Evolutionary conservation across 2,329 filamentous ascomycete species (phyloP), one percentile per base, ranked within the genome.

Genomic region (Ascochyta viciae-villosae): DNA sequence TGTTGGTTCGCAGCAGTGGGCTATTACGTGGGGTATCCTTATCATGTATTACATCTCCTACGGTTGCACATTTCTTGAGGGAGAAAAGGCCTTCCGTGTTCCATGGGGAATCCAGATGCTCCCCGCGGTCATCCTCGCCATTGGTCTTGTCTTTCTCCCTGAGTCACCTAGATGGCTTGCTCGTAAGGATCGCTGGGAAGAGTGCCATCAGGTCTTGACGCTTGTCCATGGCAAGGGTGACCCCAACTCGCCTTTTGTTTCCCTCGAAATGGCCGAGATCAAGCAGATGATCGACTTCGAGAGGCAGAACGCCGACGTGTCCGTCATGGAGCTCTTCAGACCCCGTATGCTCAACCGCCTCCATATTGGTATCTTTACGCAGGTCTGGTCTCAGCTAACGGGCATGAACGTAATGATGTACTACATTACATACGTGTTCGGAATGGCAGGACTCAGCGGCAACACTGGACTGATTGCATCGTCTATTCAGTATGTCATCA

Each of bases 401-500:
- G 89, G 89, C 16, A 91, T 90, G 88, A 91, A 91, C 66, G 87
- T 85, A 34, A 88, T 86, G 89, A 87, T 85, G 72, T 74, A 71
- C 60, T 70, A 64, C 46, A 9, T 80, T 27, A 77, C 75, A 4
- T 90, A 89, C 61, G 83, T 91, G 55, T 90, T 91, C 72, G 81
- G 81, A 10, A 91, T 91, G 89, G 87, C 88, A 15, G 88, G 88
- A 9, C 78, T 89, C n/a, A 77, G 74, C 1, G 82, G 82, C 3
- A 80, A 85, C 63, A 82, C 81, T 49, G 83, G 86, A 34, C 81
- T 91, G 8, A 74, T 90, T 40, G 83, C 88, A 7, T 89, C 86
- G 4, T 86, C 84, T 9, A 90, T 91, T 60, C 86, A 90, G 51
- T 91, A 90, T 71, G 82, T 92, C 65, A 91, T 94, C 79, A 93